Conservation (phyloP, 1,139 yeast genomes). For the Spathaspora sp. region DNA sequence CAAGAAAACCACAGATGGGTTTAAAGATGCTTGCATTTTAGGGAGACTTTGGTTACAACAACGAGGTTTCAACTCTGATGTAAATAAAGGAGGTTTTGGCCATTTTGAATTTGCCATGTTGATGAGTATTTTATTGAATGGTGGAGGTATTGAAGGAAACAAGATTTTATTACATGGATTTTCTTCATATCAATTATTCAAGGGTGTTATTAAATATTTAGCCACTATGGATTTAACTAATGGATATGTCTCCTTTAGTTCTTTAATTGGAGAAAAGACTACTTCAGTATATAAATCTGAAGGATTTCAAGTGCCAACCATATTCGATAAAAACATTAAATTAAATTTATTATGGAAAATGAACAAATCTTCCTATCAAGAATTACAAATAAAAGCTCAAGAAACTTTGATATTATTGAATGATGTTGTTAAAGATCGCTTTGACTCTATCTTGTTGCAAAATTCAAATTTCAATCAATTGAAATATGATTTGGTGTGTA, state of each 20-base stretch:
- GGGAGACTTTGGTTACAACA: conserved; percentile 91
- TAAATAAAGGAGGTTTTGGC: conserved; percentile 81
- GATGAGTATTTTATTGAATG: conserved; percentile 78
- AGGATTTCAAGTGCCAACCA: conserved; percentile 69
- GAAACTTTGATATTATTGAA: conserved; percentile 68
- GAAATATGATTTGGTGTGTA: conserved; percentile 65
- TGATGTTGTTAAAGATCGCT: conserved; percentile 82
- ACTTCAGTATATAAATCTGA: conserved; percentile 54
- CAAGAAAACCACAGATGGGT: conserved; percentile 77
- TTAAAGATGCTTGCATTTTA: conserved; percentile 81
- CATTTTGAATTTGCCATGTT: conserved; percentile 84
- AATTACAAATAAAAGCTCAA: conserved; percentile 63
- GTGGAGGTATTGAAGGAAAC: conserved; percentile 79
- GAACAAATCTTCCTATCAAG: conserved; percentile 64
- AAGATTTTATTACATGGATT: conserved; percentile 81
- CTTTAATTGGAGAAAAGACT: conserved; percentile 50
- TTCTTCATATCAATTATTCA: conserved; percentile 89
- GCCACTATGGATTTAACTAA: conserved; percentile 71
- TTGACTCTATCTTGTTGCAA: conserved; percentile 76
- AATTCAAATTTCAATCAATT: conserved; percentile 56
- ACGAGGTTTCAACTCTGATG: conserved; percentile 69
- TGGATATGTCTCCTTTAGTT: conserved; percentile 69
- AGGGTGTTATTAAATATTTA: conserved; percentile 77
- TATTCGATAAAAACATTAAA: conserved; percentile 72
- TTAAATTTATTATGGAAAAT: conserved; percentile 82